These are phyloP conservation scores for Scedosporium boydii DNA, from an alignment of 2,329 filamentous ascomycete species.

Conservation along the genomic window DNA sequence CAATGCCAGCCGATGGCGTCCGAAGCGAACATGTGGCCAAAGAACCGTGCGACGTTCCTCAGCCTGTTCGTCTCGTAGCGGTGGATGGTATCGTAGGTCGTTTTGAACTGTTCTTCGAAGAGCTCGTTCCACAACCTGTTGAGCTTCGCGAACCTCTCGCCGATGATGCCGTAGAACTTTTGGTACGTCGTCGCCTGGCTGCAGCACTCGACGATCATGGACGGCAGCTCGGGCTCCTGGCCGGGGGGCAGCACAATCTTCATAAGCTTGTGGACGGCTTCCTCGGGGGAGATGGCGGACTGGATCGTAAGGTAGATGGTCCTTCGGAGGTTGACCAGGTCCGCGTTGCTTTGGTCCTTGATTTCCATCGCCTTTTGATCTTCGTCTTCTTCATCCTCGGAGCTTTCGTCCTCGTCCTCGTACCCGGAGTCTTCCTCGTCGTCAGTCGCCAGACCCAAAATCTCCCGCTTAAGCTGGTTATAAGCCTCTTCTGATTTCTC, in stretches of 20 bases:
- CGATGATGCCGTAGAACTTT: conserved; percentile 93
- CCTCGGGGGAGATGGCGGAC: conserved; percentile 91
- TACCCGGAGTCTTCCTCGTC: conserved; percentile 62
- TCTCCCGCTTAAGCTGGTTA: conserved; percentile 82
- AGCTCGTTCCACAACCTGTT: conserved; percentile 91
- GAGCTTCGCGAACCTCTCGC: conserved; percentile 89
- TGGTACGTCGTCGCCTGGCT: conserved; percentile 95
- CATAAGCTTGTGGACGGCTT: conserved; percentile 95
- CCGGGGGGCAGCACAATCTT: conserved; percentile 82
- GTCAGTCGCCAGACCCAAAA: conserved; percentile 85
- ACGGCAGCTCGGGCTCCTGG: conserved; percentile 80
- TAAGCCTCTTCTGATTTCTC: conserved; percentile 88
- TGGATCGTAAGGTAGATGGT: conserved; percentile 98
- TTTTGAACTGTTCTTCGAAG: conserved; percentile 81
- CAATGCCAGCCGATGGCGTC: conserved; percentile 92
- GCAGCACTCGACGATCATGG: conserved; percentile 96
- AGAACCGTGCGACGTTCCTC: conserved; percentile 90
- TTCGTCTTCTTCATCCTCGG: conserved; percentile 62
- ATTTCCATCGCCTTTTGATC: conserved; percentile 84
- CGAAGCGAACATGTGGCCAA: conserved; percentile 79
- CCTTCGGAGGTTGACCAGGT: conserved; percentile 83
- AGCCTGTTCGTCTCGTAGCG: conserved; percentile 93
- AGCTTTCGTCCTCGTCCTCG: conserved; percentile 51
- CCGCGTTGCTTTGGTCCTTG: conserved; percentile 94
- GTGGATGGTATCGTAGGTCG: conserved; percentile 96